Conservation (phyloP, 192 early-diverging fungal species). For the Gryganskiella cystojenkinii region DNA sequence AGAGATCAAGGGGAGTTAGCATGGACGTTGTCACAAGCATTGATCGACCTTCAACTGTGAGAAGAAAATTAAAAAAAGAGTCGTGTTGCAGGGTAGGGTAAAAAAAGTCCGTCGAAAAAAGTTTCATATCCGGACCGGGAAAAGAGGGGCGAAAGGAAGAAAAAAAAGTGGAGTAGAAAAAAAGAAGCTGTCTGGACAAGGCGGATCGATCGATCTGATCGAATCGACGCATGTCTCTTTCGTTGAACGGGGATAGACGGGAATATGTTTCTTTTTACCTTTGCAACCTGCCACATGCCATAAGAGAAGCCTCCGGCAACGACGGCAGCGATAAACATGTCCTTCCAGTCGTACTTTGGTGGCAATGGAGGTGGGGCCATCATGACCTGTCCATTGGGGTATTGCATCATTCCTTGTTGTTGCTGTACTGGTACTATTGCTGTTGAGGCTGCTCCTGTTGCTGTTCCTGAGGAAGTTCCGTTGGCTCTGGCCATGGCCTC, state of each 20-base stretch:
- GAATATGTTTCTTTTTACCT: constrained; percentile 69
- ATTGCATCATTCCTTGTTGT: constrained; percentile 4
- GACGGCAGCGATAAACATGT: constrained; percentile 90
- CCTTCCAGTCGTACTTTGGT: constrained; percentile 89
- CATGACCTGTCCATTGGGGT: constrained; percentile 47
- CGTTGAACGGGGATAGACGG: too few species aligned
- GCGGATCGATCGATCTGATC: too few species aligned
- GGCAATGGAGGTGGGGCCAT: constrained; percentile 54
- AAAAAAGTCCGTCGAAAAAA: constrained; percentile 21
- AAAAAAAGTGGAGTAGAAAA: not conserved
- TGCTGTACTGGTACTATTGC: constrained; percentile 5
- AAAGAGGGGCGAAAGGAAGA: not conserved
- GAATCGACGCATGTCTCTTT: too few species aligned
- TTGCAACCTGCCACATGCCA: constrained; percentile 78
- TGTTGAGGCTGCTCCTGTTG: constrained; percentile 14
- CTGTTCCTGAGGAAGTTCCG: constrained; percentile 49
- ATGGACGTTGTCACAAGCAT: too few species aligned
- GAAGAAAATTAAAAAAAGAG: not conserved
- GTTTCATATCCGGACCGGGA: too few species aligned
- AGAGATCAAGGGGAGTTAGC: too few species aligned
- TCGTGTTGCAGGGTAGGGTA: constrained; percentile 4
- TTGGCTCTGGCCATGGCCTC: constrained; percentile 79
- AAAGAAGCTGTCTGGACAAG: not conserved
- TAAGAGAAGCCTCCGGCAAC: constrained; percentile 91
- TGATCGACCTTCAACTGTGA: too few species aligned